Evolutionary conservation across 164 flowering plant genomes (phyloP).

Genomic region (Malania oleifera): DNA sequence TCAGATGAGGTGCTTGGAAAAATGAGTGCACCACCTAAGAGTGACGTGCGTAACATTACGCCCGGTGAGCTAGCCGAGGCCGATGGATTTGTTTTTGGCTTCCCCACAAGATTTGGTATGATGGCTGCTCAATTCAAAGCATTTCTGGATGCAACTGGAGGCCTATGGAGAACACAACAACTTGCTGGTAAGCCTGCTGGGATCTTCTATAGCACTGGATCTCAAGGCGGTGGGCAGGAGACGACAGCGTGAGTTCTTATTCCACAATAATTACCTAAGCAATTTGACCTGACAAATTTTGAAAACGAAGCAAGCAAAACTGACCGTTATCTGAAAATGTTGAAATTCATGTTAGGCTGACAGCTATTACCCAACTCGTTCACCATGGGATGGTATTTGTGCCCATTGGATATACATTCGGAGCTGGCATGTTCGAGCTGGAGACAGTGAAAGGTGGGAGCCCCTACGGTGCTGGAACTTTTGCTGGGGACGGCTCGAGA

Average conservation of each 20-base stretch:
- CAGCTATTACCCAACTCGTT: slow-evolving; percentile 84
- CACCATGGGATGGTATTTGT: slow-evolving; percentile 91
- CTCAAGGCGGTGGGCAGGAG: slow-evolving; percentile 94
- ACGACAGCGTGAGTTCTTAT: slow-evolving; percentile 65
- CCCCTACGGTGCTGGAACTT: slow-evolving; percentile 90
- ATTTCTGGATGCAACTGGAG: slow-evolving; percentile 81
- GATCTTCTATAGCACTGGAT: slow-evolving; percentile 77
- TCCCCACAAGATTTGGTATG: slow-evolving; percentile 94
- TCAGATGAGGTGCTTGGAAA: slow-evolving; percentile 69
- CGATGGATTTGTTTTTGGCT: slow-evolving; percentile 83
- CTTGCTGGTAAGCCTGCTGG: slow-evolving; percentile 95
- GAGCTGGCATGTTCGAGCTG: slow-evolving; percentile 94
- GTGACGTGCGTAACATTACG: slow-evolving; percentile 59
- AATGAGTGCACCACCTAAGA: slow-evolving; percentile 89
- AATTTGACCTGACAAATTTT: background rate
- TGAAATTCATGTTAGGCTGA: slow-evolving; percentile 44
- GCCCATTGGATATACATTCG: slow-evolving; percentile 90
- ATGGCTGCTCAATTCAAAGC: slow-evolving; percentile 95
- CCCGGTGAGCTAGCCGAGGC: slow-evolving; percentile 79
- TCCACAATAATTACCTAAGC: background rate
- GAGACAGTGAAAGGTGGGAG: slow-evolving; percentile 88
- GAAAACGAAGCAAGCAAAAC: background rate
- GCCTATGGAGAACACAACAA: slow-evolving; percentile 73
- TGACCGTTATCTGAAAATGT: background rate
- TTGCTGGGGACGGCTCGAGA: slow-evolving; percentile 85